Conservation (phyloP, 192 early-diverging fungal species). For the Kickxella alabastrina region DNA sequence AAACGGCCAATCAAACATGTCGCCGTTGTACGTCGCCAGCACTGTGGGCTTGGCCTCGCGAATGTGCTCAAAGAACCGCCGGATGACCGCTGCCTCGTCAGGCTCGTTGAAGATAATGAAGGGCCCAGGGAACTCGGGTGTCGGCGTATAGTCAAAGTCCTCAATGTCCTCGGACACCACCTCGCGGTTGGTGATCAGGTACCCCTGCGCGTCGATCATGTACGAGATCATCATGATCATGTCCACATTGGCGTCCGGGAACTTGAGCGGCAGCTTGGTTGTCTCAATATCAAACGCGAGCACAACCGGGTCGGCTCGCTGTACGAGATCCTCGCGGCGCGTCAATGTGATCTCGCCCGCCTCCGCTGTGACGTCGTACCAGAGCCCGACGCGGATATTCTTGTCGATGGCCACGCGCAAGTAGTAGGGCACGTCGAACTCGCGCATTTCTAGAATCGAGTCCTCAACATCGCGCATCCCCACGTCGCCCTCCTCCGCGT, state of each 20-base stretch:
- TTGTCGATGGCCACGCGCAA: slow-evolving; percentile 90
- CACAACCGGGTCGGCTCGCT: slow-evolving; percentile 91
- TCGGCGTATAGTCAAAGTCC: slow-evolving; percentile 97
- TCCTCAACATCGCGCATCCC: slow-evolving; percentile 53
- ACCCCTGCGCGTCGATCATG: slow-evolving; percentile 98
- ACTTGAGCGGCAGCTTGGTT: slow-evolving; percentile 95
- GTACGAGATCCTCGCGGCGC: slow-evolving; percentile 73
- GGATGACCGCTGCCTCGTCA: slow-evolving; percentile 74
- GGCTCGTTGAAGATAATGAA: slow-evolving; percentile 96
- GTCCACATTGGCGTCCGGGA: slow-evolving; percentile 87
- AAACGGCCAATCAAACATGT: slow-evolving; percentile 99
- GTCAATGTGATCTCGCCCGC: slow-evolving; percentile 60
- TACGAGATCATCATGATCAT: slow-evolving; percentile 99
- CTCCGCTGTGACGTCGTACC: slow-evolving; percentile 80
- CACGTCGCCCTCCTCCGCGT: slow-evolving; percentile 52
- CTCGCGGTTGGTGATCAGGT: slow-evolving; percentile 94
- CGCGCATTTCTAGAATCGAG: slow-evolving; percentile 84
- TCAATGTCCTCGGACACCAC: slow-evolving; percentile 94
- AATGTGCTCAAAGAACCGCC: slow-evolving; percentile 92
- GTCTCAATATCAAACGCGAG: slow-evolving; percentile 98
- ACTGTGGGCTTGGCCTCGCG: slow-evolving; percentile 77
- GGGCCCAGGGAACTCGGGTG: slow-evolving; percentile 89
- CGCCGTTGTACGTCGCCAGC: slow-evolving; percentile 97
- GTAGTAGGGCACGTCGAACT: slow-evolving; percentile 97
- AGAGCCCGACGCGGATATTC: slow-evolving; percentile 89